Conservation (phyloP, 306 rosid genomes). For the Pachyrhizus erosus region DNA sequence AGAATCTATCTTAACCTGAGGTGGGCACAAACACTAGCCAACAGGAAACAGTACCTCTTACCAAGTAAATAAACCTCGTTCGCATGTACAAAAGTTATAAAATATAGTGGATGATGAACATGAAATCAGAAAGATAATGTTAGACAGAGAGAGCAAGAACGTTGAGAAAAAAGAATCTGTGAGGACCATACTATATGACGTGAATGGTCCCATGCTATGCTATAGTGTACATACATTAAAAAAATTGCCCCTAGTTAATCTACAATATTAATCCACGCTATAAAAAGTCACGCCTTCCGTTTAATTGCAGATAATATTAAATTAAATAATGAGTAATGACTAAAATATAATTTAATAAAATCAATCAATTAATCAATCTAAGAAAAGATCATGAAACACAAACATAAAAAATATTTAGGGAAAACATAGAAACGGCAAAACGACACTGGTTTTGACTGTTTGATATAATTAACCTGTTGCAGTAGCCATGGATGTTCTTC, state of each 20-base stretch:
- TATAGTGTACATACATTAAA: not conserved
- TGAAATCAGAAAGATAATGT: conserved; percentile 24
- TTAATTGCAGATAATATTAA: conserved; percentile 40
- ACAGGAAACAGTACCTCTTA: conserved; percentile 34
- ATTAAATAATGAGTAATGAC: not conserved
- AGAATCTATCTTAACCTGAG: conserved; percentile 39
- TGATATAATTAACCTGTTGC: conserved; percentile 39
- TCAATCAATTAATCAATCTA: not conserved
- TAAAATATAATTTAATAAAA: not conserved
- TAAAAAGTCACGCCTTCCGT: conserved; percentile 63
- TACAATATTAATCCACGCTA: conserved; percentile 46
- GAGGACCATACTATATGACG: conserved; percentile 68
- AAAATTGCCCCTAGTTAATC: conserved; percentile 46
- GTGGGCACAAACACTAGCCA: conserved; percentile 32
- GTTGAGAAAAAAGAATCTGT: not conserved
- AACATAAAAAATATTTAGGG: not conserved
- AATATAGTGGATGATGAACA: conserved; percentile 17
- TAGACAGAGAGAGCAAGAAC: not conserved
- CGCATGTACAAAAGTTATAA: conserved; percentile 50
- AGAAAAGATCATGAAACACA: not conserved
- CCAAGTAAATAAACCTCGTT: conserved; percentile 14
- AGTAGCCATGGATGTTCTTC: not conserved
- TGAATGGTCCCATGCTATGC: conserved; percentile 60
- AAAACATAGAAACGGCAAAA: conserved; percentile 16
- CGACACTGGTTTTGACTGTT: conserved; percentile 40